Base-by-base conservation (phyloP, 164 flowering plant species). In the Liquidambar formosana region DNA sequence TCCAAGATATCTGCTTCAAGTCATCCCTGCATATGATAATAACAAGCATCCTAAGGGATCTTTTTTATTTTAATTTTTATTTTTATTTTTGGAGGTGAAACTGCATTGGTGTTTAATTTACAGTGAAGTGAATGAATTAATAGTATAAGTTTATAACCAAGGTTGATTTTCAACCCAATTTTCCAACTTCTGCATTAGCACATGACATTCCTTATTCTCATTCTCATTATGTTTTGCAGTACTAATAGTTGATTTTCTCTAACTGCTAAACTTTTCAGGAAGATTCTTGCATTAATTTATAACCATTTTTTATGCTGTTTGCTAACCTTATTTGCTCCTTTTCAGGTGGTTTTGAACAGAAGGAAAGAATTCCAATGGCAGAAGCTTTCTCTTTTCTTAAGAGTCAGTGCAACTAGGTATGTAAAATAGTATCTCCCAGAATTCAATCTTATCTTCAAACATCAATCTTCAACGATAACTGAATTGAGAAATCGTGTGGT, bases 331-430 rank as follows among this genome's bases (percentile, higher is more conserved):
- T 19, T 69, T 18, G 59, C 53, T 26, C 14, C 46, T 44, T 26
- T 79, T 67, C 84, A 95, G 99, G 97, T 85, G 28, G 85, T 91
- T 54, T 74, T 93, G 11, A 88, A 88, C 80, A 84, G 56, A 73
- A 80, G 72, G 72, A 91, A 86, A 81, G 97, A 96, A 78, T 87
- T 93, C 71, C 90, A 77, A 45, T 96, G 97, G 98, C 70, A 90
- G 71, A 90, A 81, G 78, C 87, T 96, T 59, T 73, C 85, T 60
- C 81, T 91, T 71, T 91, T 93, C 80, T 70, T 96, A 60, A 83
- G 83, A 77, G 80, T 85, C 4, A 94, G 97, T 53, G 82, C 85
- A 66, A 80, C 82, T 13, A 86, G 91, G 96, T 80, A 64, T 44
- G 71, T 66, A 52, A 26, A 61, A 58, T 66, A 4, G 33, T 16